phyloP scores from a whole-genome alignment of 768 basidiomycete genomes.

The Leucosporidium creatinivorum region DNA sequence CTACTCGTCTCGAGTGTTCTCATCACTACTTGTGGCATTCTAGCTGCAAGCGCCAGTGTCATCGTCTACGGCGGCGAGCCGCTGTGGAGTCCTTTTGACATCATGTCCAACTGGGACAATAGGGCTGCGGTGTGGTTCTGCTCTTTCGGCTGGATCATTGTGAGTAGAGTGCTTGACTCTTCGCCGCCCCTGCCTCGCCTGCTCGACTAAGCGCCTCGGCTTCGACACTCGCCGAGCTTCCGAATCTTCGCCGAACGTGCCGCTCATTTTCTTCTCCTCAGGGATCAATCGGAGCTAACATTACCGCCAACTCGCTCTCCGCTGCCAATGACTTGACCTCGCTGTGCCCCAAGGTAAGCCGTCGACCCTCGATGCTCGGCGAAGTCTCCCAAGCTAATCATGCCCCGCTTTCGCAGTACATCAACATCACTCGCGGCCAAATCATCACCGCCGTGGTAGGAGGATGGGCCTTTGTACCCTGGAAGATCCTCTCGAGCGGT shows the following conservation, averaged over 20 bases:
- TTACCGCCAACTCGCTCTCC: constrained; percentile 21
- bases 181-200: not conserved
- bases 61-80: constrained; percentile 10
- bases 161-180: constrained; percentile 3
- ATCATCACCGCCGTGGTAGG: constrained; percentile 63
- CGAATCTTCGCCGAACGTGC: too few relatives aligned
- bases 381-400: too few relatives aligned
- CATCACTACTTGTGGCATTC: constrained; percentile 25
- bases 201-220: too few relatives aligned
- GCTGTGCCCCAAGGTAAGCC: constrained; percentile 5
- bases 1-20: not conserved
- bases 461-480: constrained; percentile 43
- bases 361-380: too few relatives aligned
- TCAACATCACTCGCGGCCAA: constrained; percentile 69
- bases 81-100: constrained; percentile 5
- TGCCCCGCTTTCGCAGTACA: constrained; percentile 44
- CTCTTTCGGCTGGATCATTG: not conserved
- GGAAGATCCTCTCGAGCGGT: constrained; percentile 48
- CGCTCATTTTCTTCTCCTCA: too few relatives aligned
- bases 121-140: constrained; percentile 25
- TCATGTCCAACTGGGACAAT: constrained; percentile 23
- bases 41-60: constrained; percentile 12
- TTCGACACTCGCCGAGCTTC: too few relatives aligned
- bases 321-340: constrained; percentile 17
- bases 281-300: not conserved